Evolutionary conservation across 1,139 yeast species (phyloP).

Genomic region (Taphrina communis): DNA sequence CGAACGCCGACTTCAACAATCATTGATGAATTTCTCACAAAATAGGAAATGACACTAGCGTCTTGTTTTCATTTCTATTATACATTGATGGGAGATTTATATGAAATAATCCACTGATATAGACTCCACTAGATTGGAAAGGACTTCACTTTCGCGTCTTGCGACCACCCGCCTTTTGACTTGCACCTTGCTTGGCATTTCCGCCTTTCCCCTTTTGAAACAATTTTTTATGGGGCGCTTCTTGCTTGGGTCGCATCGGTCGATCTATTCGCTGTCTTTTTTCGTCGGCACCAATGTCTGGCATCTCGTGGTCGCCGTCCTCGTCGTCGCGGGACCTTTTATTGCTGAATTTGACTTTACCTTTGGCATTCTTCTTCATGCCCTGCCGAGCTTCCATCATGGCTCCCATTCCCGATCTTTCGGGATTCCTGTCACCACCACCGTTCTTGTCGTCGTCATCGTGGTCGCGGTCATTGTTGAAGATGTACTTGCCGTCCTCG

Average conservation of each 20-base stretch:
- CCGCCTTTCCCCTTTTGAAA: slow-evolving; percentile 35
- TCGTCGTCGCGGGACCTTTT: slow-evolving; percentile 66
- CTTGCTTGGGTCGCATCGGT: slow-evolving; percentile 22
- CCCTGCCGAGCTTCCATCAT: slow-evolving; percentile 40
- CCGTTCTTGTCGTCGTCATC: slow-evolving; percentile 62
- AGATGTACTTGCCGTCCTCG: slow-evolving; percentile 54
- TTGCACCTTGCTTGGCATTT: slow-evolving; percentile 31
- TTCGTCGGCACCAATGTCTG: slow-evolving; percentile 1
- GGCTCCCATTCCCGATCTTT: slow-evolving; percentile 20
- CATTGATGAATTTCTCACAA: too few relatives aligned
- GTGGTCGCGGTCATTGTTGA: slow-evolving; percentile 48
- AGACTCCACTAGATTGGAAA: too few relatives aligned
- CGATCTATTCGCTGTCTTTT: slow-evolving; percentile 19
- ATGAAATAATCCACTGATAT: too few relatives aligned
- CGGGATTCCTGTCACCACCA: slow-evolving; percentile 47
- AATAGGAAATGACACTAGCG: too few relatives aligned
- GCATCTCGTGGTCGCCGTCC: slow-evolving; percentile 57
- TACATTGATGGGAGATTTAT: not conserved
- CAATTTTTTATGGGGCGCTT: slow-evolving; percentile 20
- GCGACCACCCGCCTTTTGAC: slow-evolving; percentile 37
- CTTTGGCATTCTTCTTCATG: slow-evolving; percentile 38
- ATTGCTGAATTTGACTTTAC: slow-evolving; percentile 51
- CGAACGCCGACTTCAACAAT: not conserved
- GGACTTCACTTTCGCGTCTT: slow-evolving; percentile 36
- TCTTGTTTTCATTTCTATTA: not conserved